Base-by-base conservation (phyloP, 179 eudicot genomes). In the Camellia oleifera region DNA sequence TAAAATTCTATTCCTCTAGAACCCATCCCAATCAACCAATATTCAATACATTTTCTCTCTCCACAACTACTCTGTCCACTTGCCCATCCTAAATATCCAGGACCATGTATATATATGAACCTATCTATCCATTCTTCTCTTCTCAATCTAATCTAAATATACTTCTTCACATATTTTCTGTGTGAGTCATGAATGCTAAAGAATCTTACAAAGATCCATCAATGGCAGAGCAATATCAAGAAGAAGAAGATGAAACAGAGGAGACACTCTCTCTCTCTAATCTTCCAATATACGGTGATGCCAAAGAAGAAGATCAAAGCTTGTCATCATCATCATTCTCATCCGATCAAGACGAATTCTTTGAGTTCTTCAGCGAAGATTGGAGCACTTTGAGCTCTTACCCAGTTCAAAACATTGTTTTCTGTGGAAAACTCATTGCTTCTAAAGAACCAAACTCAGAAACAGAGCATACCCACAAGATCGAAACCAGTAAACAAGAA, bases 341-440 rank as follows among this genome's bases (percentile, higher is more conserved):
- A 14, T 73, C 65, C 20, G 44, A 83, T 10, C 77, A 77, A 8
- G 72, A 32, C 40, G 40, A 81, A 3, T 54, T 73, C 12, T 86
- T 86, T 73, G 88, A 86, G 83, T 86, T 86, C 80, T 83, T 76
- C 74, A 81, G 82, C 46, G 72, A 75, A 42, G 82, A 83, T 44
- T 74, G 62, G 76, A 57, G 15, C 42, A 4, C 66, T 15, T 4
- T 77, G n/a, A 6, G 32, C 11, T 7, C 54, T 46, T 42, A 65
- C 72, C 74, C 80, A 14, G n/a, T 32, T 54, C 73, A 75, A 10
- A 80, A 80, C 72, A 80, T 85, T 56, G 7, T 85, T 13, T 85
- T 85, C 54, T 85, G 85, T n/a, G 85, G 85, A 20, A 85, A 85
- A n/a, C 40, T 80, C 65, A 75, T 85, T 70, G 76, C 83, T 15